These are phyloP conservation scores for Trypanosoma vivax DNA, from an alignment of 208 protist species.

Conservation along the genomic window DNA sequence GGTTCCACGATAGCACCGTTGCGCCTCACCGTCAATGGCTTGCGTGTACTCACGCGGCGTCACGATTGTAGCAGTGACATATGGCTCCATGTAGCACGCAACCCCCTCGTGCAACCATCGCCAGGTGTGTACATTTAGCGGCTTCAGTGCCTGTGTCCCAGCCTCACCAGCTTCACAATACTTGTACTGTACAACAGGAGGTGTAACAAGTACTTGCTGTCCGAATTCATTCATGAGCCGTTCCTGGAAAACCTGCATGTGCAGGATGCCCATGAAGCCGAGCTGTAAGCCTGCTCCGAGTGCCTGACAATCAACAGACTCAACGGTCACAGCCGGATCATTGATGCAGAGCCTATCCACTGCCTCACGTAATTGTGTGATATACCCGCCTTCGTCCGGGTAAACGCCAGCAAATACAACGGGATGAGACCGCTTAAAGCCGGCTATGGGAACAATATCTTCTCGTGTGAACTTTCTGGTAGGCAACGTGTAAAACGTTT, in stretches of 20 bases:
- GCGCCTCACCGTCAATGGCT: conserved; percentile 74
- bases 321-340: conserved; percentile 88
- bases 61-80: conserved; percentile 84
- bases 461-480: conserved; percentile 45
- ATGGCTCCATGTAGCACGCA: conserved; percentile 83
- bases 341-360: conserved; percentile 93
- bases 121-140: conserved; percentile 74
- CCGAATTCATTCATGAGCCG: conserved; percentile 92
- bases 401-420: conserved; percentile 96
- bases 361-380: conserved; percentile 83
- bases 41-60: conserved; percentile 87
- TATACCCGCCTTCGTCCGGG: conserved; percentile 83
- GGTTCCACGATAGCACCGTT: conserved; percentile 58
- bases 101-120: conserved; percentile 80
- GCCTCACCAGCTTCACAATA: conserved; percentile 39
- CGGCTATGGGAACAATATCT: conserved; percentile 12
- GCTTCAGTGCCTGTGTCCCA: conserved; percentile 23
- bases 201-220: conserved; percentile 89
- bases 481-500: conserved; percentile 87
- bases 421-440: conserved; percentile 77
- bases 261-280: conserved; percentile 97
- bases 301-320: conserved; percentile 77
- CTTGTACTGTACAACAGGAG: conserved; percentile 91
- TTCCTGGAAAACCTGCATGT: conserved; percentile 97
- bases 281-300: conserved; percentile 91